Conservation (phyloP, 169 alveolate genomes). For the Perkinsus olseni region DNA sequence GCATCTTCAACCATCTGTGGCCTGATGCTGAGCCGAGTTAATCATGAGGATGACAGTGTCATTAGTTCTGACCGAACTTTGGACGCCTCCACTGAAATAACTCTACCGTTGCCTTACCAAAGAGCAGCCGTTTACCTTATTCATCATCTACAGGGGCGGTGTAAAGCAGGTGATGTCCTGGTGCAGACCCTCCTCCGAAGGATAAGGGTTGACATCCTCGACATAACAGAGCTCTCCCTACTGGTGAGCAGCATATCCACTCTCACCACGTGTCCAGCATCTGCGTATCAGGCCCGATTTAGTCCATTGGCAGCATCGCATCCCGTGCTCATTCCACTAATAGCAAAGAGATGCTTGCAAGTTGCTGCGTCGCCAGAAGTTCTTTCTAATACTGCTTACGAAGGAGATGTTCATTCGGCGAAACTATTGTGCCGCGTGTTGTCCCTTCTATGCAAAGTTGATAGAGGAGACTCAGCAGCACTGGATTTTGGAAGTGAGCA, state of each 20-base stretch:
- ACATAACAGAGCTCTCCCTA: background rate
- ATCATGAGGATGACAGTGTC: background rate
- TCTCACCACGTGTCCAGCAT: background rate
- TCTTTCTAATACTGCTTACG: background rate
- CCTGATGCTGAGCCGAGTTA: background rate
- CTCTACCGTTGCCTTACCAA: background rate
- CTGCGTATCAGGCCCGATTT: background rate
- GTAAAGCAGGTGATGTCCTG: background rate
- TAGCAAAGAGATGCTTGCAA: background rate
- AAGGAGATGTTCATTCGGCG: background rate
- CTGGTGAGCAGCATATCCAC: background rate
- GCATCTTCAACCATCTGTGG: background rate
- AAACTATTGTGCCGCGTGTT: background rate
- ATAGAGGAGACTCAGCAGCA: background rate
- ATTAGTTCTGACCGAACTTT: background rate
- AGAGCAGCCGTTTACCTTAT: background rate
- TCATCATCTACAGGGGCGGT: background rate
- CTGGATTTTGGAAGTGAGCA: background rate
- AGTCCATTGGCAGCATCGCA: background rate
- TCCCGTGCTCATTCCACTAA: background rate
- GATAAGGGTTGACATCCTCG: background rate
- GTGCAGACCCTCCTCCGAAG: background rate
- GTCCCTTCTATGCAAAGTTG: background rate
- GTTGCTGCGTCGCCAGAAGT: background rate
- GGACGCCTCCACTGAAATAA: background rate